These are phyloP conservation scores for Cladosporium sp. DNA, from an alignment of 2,329 filamentous ascomycete genomes.

Conservation along the genomic window DNA sequence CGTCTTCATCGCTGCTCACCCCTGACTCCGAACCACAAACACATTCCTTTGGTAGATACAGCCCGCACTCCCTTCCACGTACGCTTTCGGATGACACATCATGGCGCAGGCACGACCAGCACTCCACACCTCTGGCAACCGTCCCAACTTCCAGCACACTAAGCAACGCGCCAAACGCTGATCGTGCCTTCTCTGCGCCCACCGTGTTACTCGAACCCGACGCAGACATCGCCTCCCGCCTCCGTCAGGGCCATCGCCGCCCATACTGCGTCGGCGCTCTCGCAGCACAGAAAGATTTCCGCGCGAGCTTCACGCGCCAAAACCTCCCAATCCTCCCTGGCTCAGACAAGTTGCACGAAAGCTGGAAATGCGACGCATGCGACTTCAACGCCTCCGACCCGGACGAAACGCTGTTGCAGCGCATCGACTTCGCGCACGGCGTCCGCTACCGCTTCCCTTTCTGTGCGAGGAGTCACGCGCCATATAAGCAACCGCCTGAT, in stretches of 20 bases:
- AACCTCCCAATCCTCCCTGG: constrained; percentile 6
- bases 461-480: constrained; percentile 25
- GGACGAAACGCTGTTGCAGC: constrained; percentile 6
- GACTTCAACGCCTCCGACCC: constrained; percentile 15
- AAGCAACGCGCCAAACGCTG: background rate
- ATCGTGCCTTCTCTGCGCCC: background rate
- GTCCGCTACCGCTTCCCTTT: constrained; percentile 28
- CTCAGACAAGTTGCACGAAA: background rate
- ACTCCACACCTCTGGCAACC: background rate
- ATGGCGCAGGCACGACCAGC: background rate
- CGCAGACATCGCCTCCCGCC: background rate
- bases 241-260: background rate
- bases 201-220: background rate
- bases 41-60: background rate
- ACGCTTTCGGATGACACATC: background rate
- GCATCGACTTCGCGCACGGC: constrained; percentile 22
- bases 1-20: background rate
- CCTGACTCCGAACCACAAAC: background rate
- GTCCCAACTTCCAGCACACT: background rate
- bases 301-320: background rate
- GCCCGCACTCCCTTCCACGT: background rate
- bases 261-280: constrained; percentile 15
- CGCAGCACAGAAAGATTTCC: constrained; percentile 4
- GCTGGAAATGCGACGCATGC: constrained; percentile 6
- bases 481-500: constrained; percentile 12